Evolutionary conservation across 352 stramenopile species (phyloP), one percentile per base, ranked within the genome.

Genomic region (Phytophthora quininea): DNA sequence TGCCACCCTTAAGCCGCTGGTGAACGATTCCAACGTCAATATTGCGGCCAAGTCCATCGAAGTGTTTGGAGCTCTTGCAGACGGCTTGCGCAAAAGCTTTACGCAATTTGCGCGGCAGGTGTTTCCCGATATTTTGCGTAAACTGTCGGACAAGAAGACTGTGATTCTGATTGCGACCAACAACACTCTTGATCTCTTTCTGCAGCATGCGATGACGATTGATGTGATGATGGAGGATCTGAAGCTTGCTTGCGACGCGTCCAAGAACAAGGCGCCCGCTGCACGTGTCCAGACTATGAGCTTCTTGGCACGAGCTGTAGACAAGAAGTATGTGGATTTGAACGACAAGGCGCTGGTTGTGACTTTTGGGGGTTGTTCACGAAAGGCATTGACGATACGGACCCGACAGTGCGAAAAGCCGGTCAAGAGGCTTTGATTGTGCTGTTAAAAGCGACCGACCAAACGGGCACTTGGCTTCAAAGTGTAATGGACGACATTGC

Each of bases 151-250:
- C 77, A 96, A 96, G 53, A 96, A 96, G 55, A 86, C 85, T 0
- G 76, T 95, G 43, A 79, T 96, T 43, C 67, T 96, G 19, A 91
- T 80, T 27, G 84, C 84, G 27, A 89, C 89, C n/a, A 93, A 96
- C 73, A 92, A 88, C 48, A 79, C 88, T 3, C 56, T 96, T 7
- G 89, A 96, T 53, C 38, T 89, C 54, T 95, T 96, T 54, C 62
- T 93, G 12, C 76, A 92, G 66, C 82, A 95, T 57, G 79, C 82
- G 1, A 80, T 96, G 86, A 75, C 73, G n/a, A 88, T 96, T 60
- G 89, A 96, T 35, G 82, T 90, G 75, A 92, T 96, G 84, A 90
- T 95, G 71, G 89, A 96, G 19, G 89, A 96, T 35, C 71, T 96
- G 27, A 91, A 90, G 53, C 46, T 86, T 3, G 75, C 74, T 1